Evolutionary conservation across 2,329 filamentous ascomycete genomes (phyloP).

Genomic region (Sordariomycetes sp.): DNA sequence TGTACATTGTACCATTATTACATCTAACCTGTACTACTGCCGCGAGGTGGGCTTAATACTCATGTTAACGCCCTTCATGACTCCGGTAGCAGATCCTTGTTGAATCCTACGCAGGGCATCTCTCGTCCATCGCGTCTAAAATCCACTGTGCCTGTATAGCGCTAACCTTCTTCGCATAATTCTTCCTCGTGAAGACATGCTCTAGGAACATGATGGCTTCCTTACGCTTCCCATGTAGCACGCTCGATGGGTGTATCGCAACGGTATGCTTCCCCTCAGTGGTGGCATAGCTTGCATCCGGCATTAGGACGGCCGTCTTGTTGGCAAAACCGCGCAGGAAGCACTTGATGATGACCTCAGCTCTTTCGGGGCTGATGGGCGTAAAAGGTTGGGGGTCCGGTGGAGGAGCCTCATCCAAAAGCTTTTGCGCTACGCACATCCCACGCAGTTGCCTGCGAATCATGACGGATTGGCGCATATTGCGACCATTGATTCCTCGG

Average conservation of each 20-base stretch:
- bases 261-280: constrained; percentile 51
- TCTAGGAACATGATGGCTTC: constrained; percentile 63
- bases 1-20: too few relatives aligned
- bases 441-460: constrained; percentile 53
- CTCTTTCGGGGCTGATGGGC: constrained; percentile 43
- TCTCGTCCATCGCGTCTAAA: constrained; percentile 32
- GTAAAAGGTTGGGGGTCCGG: constrained; percentile 47
- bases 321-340: constrained; percentile 53
- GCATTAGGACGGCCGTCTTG: constrained; percentile 51
- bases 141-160: constrained; percentile 53
- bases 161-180: constrained; percentile 58
- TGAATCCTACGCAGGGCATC: constrained; percentile 6
- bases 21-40: too few relatives aligned
- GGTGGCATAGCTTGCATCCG: constrained; percentile 53
- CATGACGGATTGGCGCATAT: constrained; percentile 53
- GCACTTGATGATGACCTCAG: constrained; percentile 46
- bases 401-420: constrained; percentile 35
- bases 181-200: constrained; percentile 57
- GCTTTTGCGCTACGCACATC: constrained; percentile 42
- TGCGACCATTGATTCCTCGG: constrained; percentile 47
- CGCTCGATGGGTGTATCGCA: constrained; percentile 53
- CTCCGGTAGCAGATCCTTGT: too few relatives aligned
- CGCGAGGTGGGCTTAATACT: too few relatives aligned
- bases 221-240: constrained; percentile 51
- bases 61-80: too few relatives aligned